Base-by-base conservation (phyloP, 139 green algal genomes). In the Tetradesmus lagerheimii region DNA sequence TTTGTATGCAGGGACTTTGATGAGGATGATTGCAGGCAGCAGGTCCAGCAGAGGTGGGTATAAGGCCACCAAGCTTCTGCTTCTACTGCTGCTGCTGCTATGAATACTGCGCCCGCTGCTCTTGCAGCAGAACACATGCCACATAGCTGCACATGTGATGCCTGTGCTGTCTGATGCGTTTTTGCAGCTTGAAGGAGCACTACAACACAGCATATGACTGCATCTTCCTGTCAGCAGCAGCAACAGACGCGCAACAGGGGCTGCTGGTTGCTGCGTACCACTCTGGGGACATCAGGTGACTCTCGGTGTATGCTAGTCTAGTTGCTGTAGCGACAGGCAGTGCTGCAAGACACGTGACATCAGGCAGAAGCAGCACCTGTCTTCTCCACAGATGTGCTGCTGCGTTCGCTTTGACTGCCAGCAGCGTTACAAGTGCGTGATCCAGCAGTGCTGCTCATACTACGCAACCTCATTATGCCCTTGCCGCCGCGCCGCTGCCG, bases 121-220 rank as follows among this genome's bases (percentile, higher is more conserved):
- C 23, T 16, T 79, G 71, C 71, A 29, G 31, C 4, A 20, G 71
- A 38, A 25, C n/a, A 79, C 4, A 23, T 79, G 62, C 62, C 62
- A 74, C 62, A 74, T 34, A 8, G 20, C 62, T 74, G 62, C 5
- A 34, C n/a, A n/a, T n/a, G n/a, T n/a, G n/a, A n/a, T n/a, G 62
- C 62, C 20, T 88, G 64, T 31, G 16, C 14, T 31, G 2, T 80
- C 31, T 34, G 14, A 2, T 34, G 29, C 53, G 0, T 16, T 53
- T 9, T 31, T 35, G 35, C 83, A 88, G 83, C 31, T 38, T 88
- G 38, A 29, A 35, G 37, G 83, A 88, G 64, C 83, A 88, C 38
- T 80, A 88, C 64, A 88, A 80, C 64, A 88, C 64, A 29, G 39
- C 75, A 0, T 88, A 80, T n/a, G 83, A 80, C 25, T 88, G 83